Conservation (phyloP, 495 filamentous ascomycete species). For the Hypoxylon perforatum region DNA sequence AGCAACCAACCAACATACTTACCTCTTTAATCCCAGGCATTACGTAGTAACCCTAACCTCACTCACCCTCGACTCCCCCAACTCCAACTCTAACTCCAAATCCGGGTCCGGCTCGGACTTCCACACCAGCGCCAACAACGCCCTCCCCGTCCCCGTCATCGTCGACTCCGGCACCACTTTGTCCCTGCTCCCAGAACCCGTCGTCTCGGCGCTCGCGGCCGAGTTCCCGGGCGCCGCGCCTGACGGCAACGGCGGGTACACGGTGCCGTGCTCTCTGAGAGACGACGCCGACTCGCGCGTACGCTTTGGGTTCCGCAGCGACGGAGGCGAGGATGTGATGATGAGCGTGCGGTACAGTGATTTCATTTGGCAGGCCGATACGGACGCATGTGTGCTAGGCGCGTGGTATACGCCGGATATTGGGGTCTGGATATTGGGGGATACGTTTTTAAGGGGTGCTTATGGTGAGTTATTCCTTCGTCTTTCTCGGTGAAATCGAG, state of each 20-base stretch:
- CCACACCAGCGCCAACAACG: constrained; percentile 33
- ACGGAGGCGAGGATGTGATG: constrained; percentile 45
- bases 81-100: constrained; percentile 2
- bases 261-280: constrained; percentile 69
- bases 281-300: constrained; percentile 62
- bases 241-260: constrained; percentile 63
- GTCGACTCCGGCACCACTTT: constrained; percentile 77
- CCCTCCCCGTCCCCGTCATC: constrained; percentile 64
- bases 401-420: constrained; percentile 52
- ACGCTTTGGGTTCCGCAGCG: constrained; percentile 65
- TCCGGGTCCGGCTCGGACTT: neutral
- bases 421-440: constrained; percentile 67
- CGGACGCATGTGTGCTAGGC: constrained; percentile 58
- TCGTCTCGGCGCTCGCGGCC: constrained; percentile 65
- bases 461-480: constrained; percentile 56
- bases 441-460: constrained; percentile 79
- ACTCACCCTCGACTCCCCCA: constrained; percentile 59
- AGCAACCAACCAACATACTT: constrained; percentile 60
- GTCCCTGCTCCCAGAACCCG: constrained; percentile 70
- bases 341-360: constrained; percentile 74
- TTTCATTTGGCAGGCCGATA: constrained; percentile 66
- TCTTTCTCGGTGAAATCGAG: neutral
- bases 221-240: constrained; percentile 62
- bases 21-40: constrained; percentile 54
- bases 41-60: constrained; percentile 67